Base-by-base conservation (phyloP, 192 early-diverging fungal species). In the Backusella parvicylindrica region DNA sequence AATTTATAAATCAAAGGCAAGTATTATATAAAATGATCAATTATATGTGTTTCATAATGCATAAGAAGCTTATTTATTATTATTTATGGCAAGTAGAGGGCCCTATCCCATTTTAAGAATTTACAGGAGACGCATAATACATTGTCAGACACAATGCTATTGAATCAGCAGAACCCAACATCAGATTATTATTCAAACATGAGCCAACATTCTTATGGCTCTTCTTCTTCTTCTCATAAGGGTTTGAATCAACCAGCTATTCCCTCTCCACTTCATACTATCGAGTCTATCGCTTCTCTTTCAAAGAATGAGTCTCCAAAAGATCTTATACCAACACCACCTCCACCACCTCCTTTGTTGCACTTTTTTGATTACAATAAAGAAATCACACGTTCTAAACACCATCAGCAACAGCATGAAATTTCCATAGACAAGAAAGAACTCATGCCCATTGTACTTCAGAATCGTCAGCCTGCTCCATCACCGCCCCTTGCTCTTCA, bases 21-120 rank as follows among this genome's bases (percentile, higher is more conserved):
- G 74, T 75, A 40, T 26, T 6, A 9, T 84, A 86, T 23, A 71
- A 85, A 79, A 31, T 81, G 71, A 21, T 26, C 47, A 36, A 33
- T n/a, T n/a, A 9, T 11, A 53, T 30, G 13, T 33, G 37, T 30
- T 43, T 37, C 30, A 28, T 31, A 28, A 70, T 70, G 40, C 28
- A 37, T 43, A 30, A 49, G 18, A 60, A 60, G 53, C 53, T 60
- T 60, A 60, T 60, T 60, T 60, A 28, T 60, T 60, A 11, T 60
- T 60, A 3, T 26, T 60, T 28, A 60, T 60, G 53, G 26, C 53
- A 28, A 73, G 2, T 12, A 77, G 72, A 74, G 18, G 47, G 75
- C 76, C 3, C 36, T 81, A 11, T 77, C 80, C n/a, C 68, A 71
- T 31, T 81, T 77, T 64, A 75, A 63, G 56, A 72, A 49, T 32